Conservation (phyloP, 352 stramenopile species). For the Pythium utonaiense region DNA sequence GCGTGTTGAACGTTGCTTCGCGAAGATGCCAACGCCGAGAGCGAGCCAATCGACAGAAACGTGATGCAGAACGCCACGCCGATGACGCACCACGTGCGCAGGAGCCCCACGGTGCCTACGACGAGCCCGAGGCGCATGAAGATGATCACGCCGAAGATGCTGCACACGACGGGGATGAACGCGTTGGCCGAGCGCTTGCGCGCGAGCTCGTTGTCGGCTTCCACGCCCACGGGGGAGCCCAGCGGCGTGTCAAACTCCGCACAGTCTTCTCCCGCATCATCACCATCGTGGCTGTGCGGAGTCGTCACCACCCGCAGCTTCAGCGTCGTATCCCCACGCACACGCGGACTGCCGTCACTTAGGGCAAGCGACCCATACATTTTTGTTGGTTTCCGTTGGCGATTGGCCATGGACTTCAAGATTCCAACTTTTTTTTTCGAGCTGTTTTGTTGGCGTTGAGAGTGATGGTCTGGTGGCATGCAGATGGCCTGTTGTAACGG, state of each 20-base stretch:
- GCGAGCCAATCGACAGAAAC: constrained; percentile 44
- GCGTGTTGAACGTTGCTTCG: background rate
- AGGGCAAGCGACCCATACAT: constrained; percentile 21
- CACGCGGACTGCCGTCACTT: constrained; percentile 4
- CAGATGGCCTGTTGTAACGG: constrained; percentile 3
- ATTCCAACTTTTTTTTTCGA: constrained; percentile 7
- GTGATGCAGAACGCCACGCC: constrained; percentile 34
- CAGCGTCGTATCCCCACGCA: background rate
- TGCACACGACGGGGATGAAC: constrained; percentile 46
- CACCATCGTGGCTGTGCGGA: background rate
- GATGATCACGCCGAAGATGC: constrained; percentile 53
- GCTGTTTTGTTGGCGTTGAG: background rate
- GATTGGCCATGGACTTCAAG: constrained; percentile 7
- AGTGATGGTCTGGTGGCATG: constrained; percentile 15
- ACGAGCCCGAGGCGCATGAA: constrained; percentile 48
- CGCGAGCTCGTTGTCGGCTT: constrained; percentile 21
- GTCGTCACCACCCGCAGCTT: constrained; percentile 3
- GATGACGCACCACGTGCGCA: constrained; percentile 26
- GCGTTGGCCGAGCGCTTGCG: constrained; percentile 22
- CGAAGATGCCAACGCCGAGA: constrained; percentile 40
- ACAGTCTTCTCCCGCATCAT: background rate
- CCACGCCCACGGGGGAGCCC: constrained; percentile 18
- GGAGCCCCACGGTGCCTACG: constrained; percentile 33
- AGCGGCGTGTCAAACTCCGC: constrained; percentile 1
- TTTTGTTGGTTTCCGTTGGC: background rate